phyloP scores from a whole-genome alignment of 129 eudicot genomes.

The Daucus carota region DNA sequence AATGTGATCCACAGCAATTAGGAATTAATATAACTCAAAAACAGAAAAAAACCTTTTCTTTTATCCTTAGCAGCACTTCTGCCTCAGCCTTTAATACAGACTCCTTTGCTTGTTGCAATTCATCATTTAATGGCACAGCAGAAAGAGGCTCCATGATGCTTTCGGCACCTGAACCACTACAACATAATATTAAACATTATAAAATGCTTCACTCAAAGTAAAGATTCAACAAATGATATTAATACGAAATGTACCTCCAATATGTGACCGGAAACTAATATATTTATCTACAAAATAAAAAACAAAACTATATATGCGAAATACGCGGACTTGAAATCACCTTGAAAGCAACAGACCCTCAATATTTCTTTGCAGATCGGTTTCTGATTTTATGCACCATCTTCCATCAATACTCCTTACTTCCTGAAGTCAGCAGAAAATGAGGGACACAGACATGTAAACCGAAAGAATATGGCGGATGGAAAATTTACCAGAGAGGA shows the following conservation, averaged over 20 bases:
- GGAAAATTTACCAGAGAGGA: slow-evolving; percentile 49
- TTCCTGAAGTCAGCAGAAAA: slow-evolving; percentile 45
- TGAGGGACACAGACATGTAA: slow-evolving; percentile 17
- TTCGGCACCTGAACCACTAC: slow-evolving; percentile 83
- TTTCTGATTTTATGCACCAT: slow-evolving; percentile 79
- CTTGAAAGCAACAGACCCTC: slow-evolving; percentile 87
- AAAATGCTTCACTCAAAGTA: background rate
- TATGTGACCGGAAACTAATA: background rate
- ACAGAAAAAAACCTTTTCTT: slow-evolving; percentile 47
- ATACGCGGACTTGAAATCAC: slow-evolving; percentile 29
- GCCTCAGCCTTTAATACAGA: slow-evolving; percentile 77
- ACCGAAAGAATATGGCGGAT: slow-evolving; percentile 6
- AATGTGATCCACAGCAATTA: background rate
- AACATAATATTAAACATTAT: slow-evolving; percentile 34
- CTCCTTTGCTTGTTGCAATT: slow-evolving; percentile 72
- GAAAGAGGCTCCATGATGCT: slow-evolving; percentile 75
- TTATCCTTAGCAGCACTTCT: slow-evolving; percentile 75
- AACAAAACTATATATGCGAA: slow-evolving; percentile 8
- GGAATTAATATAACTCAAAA: background rate
- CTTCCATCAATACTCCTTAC: slow-evolving; percentile 73
- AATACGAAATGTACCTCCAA: background rate
- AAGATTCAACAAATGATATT: background rate
- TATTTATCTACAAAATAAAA: too few relatives aligned
- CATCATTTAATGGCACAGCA: slow-evolving; percentile 93
- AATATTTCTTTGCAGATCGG: slow-evolving; percentile 39